Evolutionary conservation across 163 green algal species (phyloP).

Genomic region (Prototheca stagnorum): DNA sequence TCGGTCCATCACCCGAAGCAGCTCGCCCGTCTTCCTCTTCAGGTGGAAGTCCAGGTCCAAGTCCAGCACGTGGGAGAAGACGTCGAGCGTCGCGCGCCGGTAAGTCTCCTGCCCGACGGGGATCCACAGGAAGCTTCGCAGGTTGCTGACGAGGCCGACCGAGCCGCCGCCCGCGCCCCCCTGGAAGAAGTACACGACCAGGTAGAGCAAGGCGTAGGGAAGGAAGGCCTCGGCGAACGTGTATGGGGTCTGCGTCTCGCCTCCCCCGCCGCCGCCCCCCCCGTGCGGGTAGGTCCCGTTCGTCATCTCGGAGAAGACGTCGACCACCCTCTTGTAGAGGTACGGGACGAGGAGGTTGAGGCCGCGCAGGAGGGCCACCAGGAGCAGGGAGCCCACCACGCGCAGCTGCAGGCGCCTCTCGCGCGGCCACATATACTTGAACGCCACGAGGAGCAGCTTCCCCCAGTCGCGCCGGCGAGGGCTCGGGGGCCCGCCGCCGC

Average conservation of each 20-base stretch:
- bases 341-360: slow-evolving; percentile 63
- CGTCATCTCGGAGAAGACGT: slow-evolving; percentile 28
- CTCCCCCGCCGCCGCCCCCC: no score
- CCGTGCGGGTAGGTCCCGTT: slow-evolving; percentile 15
- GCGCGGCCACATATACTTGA: no score
- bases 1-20: slow-evolving; percentile 70
- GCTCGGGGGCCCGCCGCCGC: no score
- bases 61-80: slow-evolving; percentile 61
- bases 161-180: slow-evolving; percentile 39
- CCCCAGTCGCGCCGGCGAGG: no score
- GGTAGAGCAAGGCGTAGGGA: slow-evolving; percentile 39
- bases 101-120: slow-evolving; percentile 52
- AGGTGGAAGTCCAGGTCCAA: slow-evolving; percentile 76
- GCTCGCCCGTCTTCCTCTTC: slow-evolving; percentile 54
- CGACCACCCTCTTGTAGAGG: slow-evolving; percentile 56
- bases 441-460: no score
- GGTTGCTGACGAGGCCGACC: slow-evolving; percentile 54
- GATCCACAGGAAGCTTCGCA: slow-evolving; percentile 58
- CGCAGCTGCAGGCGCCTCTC: background rate
- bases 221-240: slow-evolving; percentile 42
- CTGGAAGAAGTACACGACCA: slow-evolving; percentile 53
- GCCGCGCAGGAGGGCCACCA: slow-evolving; percentile 38
- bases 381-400: slow-evolving; percentile 44
- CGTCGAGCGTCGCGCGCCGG: slow-evolving; percentile 42
- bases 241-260: background rate